phyloP scores from a whole-genome alignment of 768 basidiomycete species.

The Mycena vulgaris region DNA sequence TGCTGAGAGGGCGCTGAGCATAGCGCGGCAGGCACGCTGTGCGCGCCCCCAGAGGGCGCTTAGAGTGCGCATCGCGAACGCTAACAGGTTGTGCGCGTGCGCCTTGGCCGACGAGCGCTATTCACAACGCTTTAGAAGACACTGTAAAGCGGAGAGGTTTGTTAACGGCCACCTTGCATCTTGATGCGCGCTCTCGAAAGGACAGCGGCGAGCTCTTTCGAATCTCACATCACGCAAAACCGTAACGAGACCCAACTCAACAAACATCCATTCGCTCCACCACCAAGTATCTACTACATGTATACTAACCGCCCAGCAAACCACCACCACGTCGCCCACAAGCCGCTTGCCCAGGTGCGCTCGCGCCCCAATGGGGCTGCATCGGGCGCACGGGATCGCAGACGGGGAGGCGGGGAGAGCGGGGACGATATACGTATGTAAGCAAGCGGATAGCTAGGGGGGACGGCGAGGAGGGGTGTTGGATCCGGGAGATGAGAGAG shows the following conservation, averaged over 20 bases:
- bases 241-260: background rate
- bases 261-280: constrained; percentile 14
- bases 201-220: no score
- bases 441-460: constrained; percentile 9
- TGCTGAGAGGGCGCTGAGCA: no score
- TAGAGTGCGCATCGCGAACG: no score
- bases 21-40: no score
- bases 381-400: constrained; percentile 24
- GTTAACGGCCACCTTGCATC: no score
- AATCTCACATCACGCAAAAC: no score
- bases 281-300: constrained; percentile 7
- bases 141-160: no score
- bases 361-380: constrained; percentile 32
- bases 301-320: background rate
- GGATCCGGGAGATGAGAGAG: constrained; percentile 21
- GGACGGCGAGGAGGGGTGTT: constrained; percentile 11
- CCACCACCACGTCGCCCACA: constrained; percentile 14
- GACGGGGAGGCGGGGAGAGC: background rate
- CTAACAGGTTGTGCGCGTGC: no score
- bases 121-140: no score
- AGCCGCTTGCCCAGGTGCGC: constrained; percentile 36
- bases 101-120: no score
- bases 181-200: no score
- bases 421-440: background rate
- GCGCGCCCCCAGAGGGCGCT: no score